Conservation (phyloP, 192 early-diverging fungal species). For the Piromyces finnis region DNA sequence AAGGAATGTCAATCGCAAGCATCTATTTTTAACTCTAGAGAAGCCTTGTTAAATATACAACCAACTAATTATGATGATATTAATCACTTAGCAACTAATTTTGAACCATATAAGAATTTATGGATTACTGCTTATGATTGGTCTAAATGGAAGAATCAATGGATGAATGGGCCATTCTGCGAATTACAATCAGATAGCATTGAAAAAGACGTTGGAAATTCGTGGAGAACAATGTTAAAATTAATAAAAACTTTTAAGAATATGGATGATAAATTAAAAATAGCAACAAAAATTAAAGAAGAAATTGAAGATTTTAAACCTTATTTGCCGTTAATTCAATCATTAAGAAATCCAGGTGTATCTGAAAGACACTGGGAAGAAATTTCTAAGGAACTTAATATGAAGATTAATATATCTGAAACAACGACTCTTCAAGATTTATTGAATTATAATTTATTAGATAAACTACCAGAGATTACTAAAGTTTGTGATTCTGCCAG, state of each 20-base stretch:
- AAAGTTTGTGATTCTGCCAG: constrained; percentile 40
- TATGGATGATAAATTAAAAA: background rate
- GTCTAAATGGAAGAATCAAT: constrained; percentile 32
- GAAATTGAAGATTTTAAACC: constrained; percentile 47
- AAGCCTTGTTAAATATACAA: constrained; percentile 31
- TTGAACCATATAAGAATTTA: constrained; percentile 35
- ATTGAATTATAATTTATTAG: constrained; percentile 29
- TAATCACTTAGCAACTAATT: constrained; percentile 23
- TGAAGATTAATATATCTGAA: constrained; percentile 22
- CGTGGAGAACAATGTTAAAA: constrained; percentile 33
- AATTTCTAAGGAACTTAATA: constrained; percentile 22
- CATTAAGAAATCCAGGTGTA: constrained; percentile 38
- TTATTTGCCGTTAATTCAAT: constrained; percentile 33
- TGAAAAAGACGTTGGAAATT: constrained; percentile 31
- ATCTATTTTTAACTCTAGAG: constrained; percentile 26
- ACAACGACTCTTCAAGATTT: constrained; percentile 24
- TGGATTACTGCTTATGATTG: constrained; percentile 35
- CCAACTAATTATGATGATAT: constrained; percentile 39
- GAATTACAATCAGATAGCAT: constrained; percentile 35
- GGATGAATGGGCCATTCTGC: constrained; percentile 31
- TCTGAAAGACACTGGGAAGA: constrained; percentile 35
- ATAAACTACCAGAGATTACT: constrained; percentile 25
- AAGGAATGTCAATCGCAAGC: constrained; percentile 28
- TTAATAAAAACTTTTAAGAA: constrained; percentile 30
- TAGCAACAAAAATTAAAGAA: constrained; percentile 19